These are phyloP conservation scores for Hirschioporus abietinus DNA, from an alignment of 768 basidiomycete genomes.

Conservation along the genomic window DNA sequence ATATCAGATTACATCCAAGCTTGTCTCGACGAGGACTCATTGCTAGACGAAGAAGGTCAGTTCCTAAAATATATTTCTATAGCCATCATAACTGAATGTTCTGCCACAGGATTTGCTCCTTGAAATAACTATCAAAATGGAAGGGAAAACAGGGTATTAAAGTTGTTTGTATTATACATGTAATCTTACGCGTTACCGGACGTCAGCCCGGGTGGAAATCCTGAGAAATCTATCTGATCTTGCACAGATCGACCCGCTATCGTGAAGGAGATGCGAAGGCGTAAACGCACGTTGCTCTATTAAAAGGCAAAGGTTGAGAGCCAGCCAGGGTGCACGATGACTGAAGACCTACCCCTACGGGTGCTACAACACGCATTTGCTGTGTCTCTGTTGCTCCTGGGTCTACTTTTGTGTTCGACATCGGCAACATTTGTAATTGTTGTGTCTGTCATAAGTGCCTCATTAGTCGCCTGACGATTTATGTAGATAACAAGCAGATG, in stretches of 20 bases:
- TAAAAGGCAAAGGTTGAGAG: constrained; percentile 10
- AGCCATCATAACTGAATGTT: neutral
- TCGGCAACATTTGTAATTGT: constrained; percentile 96
- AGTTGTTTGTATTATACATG: neutral
- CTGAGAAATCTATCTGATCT: constrained; percentile 92
- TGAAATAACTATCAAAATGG: neutral
- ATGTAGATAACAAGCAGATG: constrained; percentile 4
- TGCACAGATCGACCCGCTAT: constrained; percentile 65
- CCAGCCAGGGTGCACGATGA: neutral
- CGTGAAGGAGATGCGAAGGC: constrained; percentile 79
- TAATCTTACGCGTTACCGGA: constrained; percentile 23
- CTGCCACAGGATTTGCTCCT: constrained; percentile 1
- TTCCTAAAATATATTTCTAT: constrained; percentile 7
- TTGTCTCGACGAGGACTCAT: constrained; percentile 76
- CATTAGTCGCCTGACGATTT: neutral
- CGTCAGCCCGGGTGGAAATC: constrained; percentile 77
- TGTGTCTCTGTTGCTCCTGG: constrained; percentile 87
- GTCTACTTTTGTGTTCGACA: constrained; percentile 78
- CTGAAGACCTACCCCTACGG: constrained; percentile 64
- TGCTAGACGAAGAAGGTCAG: constrained; percentile 83
- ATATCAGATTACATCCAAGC: constrained; percentile 72
- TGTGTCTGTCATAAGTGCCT: constrained; percentile 61
- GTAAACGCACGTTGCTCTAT: constrained; percentile 78
- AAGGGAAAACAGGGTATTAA: neutral
- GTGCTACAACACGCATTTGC: constrained; percentile 89